Evolutionary conservation across 768 basidiomycete species (phyloP).

Genomic region (Phaeotremella skinneri): DNA sequence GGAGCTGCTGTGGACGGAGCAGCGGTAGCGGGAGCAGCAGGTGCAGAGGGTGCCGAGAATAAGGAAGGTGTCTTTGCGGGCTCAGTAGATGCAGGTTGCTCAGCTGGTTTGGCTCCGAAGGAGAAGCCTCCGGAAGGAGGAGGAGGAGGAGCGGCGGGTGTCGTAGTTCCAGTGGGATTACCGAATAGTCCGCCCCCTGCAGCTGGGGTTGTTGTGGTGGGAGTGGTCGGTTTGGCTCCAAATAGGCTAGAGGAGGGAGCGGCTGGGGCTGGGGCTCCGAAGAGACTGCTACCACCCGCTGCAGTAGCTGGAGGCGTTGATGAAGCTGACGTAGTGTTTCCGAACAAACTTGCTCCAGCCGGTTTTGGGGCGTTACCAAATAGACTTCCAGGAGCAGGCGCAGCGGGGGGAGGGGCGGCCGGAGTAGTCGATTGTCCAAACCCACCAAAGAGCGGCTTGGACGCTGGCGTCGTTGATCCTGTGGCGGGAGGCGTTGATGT

Average conservation of each 20-base stretch:
- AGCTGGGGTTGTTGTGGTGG: conserved; percentile 13
- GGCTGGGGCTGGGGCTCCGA: conserved; percentile 26
- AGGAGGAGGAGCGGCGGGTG: conserved; percentile 28
- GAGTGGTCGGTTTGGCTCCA: conserved; percentile 28
- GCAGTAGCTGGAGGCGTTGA: conserved; percentile 12
- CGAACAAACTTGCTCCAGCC: conserved; percentile 21
- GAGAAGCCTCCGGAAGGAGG: conserved; percentile 21
- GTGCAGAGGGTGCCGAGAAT: conserved; percentile 8
- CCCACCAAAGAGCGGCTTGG: conserved; percentile 36
- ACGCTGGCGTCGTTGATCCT: conserved; percentile 37
- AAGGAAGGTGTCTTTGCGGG: conserved; percentile 17
- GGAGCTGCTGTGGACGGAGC: conserved; percentile 34
- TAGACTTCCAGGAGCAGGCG: conserved; percentile 15
- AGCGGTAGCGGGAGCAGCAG: conserved; percentile 7
- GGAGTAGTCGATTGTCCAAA: conserved; percentile 35
- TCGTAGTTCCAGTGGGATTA: conserved; percentile 15
- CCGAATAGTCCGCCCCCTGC: conserved; percentile 20
- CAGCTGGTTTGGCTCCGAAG: conserved; percentile 33
- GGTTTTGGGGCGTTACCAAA: conserved; percentile 21
- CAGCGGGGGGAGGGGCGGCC: conserved; percentile 31
- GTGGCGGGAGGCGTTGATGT: conserved; percentile 11
- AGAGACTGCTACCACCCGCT: conserved; percentile 25
- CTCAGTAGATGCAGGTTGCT: conserved; percentile 10
- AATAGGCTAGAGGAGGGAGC: conserved; percentile 20
- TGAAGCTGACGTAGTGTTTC: conserved; percentile 5